Evolutionary conservation across 768 basidiomycete genomes (phyloP), one percentile per base, ranked within the genome.

Genomic region (Tylopilus sp.): DNA sequence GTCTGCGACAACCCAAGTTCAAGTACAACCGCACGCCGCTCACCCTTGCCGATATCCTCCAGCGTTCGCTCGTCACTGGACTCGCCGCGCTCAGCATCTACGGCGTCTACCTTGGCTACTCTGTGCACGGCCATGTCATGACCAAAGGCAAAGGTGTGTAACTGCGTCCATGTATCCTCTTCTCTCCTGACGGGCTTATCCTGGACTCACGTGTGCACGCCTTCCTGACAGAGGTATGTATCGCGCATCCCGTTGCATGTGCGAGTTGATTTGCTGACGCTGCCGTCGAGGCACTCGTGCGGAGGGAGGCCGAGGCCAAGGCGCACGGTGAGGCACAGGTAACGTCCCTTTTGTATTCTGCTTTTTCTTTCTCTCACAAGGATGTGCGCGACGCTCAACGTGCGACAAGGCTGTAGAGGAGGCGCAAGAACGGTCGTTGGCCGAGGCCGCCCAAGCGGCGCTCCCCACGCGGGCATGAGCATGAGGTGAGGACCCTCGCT

Each of bases 81-180:
- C 68, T 69, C 21, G 56, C 62, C 15, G 57, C 39, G 21, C 57
- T 69, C 41, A 66, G 55, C 15, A 30, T 66, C 10, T 69, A 69
- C 22, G 68, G 68, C 36, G 11, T 69, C 18, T 69, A 68, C 52
- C 42, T 69, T 30, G 68, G 69, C 13, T 68, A 66, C 50, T 63
- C 63, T 17, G 64, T 69, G 10, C 68, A 69, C 22, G 56, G 45
- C 10, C 67, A 69, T 23, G 61, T 69, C 41, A 62, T 69, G 55
- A 23, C 53, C 44, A 69, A 65, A 51, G 68, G 68, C 21, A 60
- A 51, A 65, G 68, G 68, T 69, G 28, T 22, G 69, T 51, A n/a
- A n/a, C n/a, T n/a, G n/a, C n/a, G n/a, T n/a, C n/a, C 40, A 21
- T 18, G 10, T 11, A 7, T 13, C 8, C 6, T 40, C 9, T 10